Evolutionary conservation across 352 stramenopile species (phyloP).

Genomic region (Globisporangium camurandrum): DNA sequence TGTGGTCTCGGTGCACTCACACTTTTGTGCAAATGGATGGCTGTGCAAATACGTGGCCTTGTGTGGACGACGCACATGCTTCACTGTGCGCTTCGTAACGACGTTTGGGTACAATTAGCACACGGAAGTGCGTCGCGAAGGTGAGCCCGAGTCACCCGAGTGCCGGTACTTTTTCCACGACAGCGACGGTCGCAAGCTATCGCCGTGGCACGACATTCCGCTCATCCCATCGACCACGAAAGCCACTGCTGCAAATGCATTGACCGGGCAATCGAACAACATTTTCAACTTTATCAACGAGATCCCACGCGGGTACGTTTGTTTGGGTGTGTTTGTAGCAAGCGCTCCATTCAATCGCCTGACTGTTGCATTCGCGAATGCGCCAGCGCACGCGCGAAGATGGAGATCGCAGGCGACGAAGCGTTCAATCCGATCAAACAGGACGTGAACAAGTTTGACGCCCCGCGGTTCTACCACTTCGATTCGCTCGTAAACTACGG

Average conservation of each 20-base stretch:
- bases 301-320: conserved; percentile 75
- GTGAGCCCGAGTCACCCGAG: conserved; percentile 49
- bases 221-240: conserved; percentile 40
- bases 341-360: not conserved
- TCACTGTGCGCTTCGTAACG: too few relatives aligned
- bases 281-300: conserved; percentile 93
- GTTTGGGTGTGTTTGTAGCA: too few relatives aligned
- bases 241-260: conserved; percentile 15
- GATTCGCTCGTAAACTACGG: conserved; percentile 95
- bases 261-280: conserved; percentile 23
- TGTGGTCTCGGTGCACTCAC: too few relatives aligned
- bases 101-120: too few relatives aligned
- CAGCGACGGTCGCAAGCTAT: conserved; percentile 66
- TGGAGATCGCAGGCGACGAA: conserved; percentile 91
- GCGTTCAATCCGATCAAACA: conserved; percentile 94
- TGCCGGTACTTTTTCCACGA: conserved; percentile 86
- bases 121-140: conserved; percentile 50
- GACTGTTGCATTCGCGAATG: not conserved
- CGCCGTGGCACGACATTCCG: conserved; percentile 91
- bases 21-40: too few relatives aligned
- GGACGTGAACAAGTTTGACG: conserved; percentile 98
- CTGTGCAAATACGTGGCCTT: too few relatives aligned
- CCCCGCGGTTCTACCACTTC: conserved; percentile 87
- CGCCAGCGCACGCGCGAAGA: conserved; percentile 72
- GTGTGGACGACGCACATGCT: too few relatives aligned